Evolutionary conservation across 371 early-diverging fungal genomes (phyloP).

Genomic region (Mortierella sp.): DNA sequence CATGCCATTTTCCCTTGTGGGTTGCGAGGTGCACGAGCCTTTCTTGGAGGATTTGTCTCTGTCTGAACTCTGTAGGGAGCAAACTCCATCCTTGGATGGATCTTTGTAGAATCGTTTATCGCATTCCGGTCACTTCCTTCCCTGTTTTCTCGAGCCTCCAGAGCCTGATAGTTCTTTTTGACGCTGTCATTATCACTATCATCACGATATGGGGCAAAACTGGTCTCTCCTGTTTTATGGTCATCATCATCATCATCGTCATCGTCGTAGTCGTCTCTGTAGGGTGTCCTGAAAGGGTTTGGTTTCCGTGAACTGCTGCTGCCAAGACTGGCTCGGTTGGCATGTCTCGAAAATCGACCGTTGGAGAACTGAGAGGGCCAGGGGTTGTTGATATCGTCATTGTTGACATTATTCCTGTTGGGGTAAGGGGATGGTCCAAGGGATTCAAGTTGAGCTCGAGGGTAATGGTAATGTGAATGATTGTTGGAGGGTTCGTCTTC

Average conservation of each 20-base stretch:
- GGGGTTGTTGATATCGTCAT: slow-evolving; percentile 10
- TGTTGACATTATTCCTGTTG: neutral
- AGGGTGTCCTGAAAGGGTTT: slow-evolving; percentile 28
- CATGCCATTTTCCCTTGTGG: slow-evolving; percentile 33
- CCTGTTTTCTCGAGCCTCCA: neutral
- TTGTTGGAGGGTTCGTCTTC: slow-evolving; percentile 23
- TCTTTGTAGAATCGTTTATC: slow-evolving; percentile 6
- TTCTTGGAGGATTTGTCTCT: neutral
- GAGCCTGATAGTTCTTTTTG: neutral
- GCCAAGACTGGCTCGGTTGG: neutral
- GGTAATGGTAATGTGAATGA: slow-evolving; percentile 1
- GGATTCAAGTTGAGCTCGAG: neutral
- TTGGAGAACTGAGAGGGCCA: slow-evolving; percentile 39
- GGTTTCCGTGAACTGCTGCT: slow-evolving; percentile 17
- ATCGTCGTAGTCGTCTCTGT: slow-evolving; percentile 11
- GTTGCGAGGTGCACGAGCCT: slow-evolving; percentile 26
- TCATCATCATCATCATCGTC: neutral
- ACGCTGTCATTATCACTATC: slow-evolving; percentile 1
- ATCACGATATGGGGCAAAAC: slow-evolving; percentile 1
- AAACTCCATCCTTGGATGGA: slow-evolving; percentile 17
- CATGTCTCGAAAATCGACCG: slow-evolving; percentile 32
- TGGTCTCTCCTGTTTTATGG: neutral
- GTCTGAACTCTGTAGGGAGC: slow-evolving; percentile 6
- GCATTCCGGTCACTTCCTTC: slow-evolving; percentile 1
- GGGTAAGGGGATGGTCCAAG: neutral